These are phyloP conservation scores for Chondrostereum purpureum DNA, from an alignment of 1,284 basidiomycete species.

Conservation along the genomic window DNA sequence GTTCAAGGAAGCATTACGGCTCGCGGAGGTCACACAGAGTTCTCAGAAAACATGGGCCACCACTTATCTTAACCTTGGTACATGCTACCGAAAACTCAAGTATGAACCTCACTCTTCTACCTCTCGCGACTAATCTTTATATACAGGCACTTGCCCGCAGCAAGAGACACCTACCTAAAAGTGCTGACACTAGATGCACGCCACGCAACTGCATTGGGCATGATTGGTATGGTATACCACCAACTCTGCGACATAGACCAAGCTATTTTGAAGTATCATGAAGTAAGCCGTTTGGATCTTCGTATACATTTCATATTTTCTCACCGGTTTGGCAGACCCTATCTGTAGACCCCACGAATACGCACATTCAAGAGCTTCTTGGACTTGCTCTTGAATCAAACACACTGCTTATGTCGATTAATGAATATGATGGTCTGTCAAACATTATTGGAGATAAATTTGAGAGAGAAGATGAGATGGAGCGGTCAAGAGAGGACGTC, in stretches of 20 bases:
- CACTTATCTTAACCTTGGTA: conserved; percentile 88
- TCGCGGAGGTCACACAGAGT: conserved; percentile 78
- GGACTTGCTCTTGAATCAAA: conserved; percentile 70
- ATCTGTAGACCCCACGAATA: conserved; percentile 80
- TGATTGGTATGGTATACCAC: conserved; percentile 81
- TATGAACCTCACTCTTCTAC: conserved; percentile 27
- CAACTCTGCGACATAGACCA: conserved; percentile 64
- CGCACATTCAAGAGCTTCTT: conserved; percentile 79
- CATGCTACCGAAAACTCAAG: conserved; percentile 76
- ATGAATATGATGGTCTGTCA: background rate
- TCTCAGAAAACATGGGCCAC: conserved; percentile 80
- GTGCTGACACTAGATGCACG: conserved; percentile 80
- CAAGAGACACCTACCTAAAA: conserved; percentile 63
- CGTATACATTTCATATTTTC: background rate
- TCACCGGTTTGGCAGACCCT: conserved; percentile 48
- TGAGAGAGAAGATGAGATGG: background rate
- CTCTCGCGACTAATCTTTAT: conserved; percentile 6
- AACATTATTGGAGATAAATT: background rate
- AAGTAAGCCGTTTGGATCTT: conserved; percentile 40
- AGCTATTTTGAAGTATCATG: conserved; percentile 85
- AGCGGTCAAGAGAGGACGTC: background rate
- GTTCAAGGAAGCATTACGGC: conserved; percentile 68
- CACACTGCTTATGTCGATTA: background rate
- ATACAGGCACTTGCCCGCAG: conserved; percentile 60
- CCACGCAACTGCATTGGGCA: conserved; percentile 71